Base-by-base conservation (phyloP, 2,329 filamentous ascomycete species). In the Neofusicoccum laricinum region DNA sequence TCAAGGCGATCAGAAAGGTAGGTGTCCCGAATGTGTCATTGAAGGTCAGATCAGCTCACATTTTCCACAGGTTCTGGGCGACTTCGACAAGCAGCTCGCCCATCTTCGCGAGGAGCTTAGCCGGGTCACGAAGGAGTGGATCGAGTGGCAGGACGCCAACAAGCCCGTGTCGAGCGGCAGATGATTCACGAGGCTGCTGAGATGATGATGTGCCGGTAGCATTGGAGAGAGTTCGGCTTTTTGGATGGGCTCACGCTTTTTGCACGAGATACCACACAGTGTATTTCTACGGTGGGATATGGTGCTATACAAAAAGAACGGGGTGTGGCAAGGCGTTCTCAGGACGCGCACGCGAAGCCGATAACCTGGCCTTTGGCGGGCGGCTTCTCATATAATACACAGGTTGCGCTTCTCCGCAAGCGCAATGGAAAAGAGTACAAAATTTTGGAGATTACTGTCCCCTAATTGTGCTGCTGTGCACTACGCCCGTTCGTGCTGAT, bases 31-130 rank as follows among this genome's bases (percentile, higher is more conserved):
- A 15, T 3, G 2, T 12, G 8, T 12, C 19, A 25, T 15, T 17
- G 59, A 59, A 14, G 32, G 12, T 10, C 53, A 17, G 7, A 8
- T 38, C 50, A 32, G 34, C 66, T 73, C 66, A 76, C 69, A 32
- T 32, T 59, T 57, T 50, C 14, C 55, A 15, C 61, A 92, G 90
- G 89, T 94, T 51, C 78, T 94, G 70, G 88, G 90, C 71, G 90
- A 93, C 72, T 94, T 93, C 75, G 89, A 93, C 75, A 90, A 88
- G 74, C 91, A 94, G 79, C 82, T 95, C 38, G 77, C 82, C 68
- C 89, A 93, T 73, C 81, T 96, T 67, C 90, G 88, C 77, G 89
- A 88, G 72, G 86, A 88, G 77, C 72, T 89, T 65, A 81, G 80
- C 49, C 79, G 84, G 30, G 81, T 88, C 63, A 82, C 82, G 72